phyloP scores from a whole-genome alignment of 2,329 filamentous ascomycete genomes.

The Diaporthe helianthi region DNA sequence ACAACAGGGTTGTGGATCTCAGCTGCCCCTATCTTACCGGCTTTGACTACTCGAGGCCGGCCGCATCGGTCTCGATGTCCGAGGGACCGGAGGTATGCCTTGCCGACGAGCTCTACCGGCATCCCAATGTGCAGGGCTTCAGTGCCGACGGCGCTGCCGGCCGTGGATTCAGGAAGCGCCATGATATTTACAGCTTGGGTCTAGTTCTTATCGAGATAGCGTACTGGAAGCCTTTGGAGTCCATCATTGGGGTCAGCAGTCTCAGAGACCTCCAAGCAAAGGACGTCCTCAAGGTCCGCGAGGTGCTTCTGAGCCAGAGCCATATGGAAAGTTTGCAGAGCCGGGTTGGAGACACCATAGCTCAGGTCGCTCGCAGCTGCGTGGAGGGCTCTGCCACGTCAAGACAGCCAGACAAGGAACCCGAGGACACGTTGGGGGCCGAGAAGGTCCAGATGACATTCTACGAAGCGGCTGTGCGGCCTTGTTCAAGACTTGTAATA shows the following conservation, averaged over 20 bases:
- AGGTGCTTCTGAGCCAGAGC: not conserved
- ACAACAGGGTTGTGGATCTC: not conserved
- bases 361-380: not conserved
- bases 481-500: not conserved
- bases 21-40: not conserved
- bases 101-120: not conserved
- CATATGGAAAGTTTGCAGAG: not conserved
- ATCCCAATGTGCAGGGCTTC: not conserved
- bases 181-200: not conserved
- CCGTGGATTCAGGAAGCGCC: not conserved
- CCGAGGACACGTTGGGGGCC: not conserved
- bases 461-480: not conserved
- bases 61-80: not conserved
- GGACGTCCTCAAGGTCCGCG: not conserved
- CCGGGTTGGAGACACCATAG: not conserved
- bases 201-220: not conserved
- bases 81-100: not conserved
- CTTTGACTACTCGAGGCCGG: conserved; percentile 4
- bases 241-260: not conserved
- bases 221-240: not conserved
- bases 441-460: not conserved
- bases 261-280: not conserved
- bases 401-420: not conserved
- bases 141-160: not conserved
- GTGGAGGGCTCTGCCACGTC: not conserved